These are phyloP conservation scores for Carpinus fangiana DNA, from an alignment of 306 rosid species.

Conservation along the genomic window DNA sequence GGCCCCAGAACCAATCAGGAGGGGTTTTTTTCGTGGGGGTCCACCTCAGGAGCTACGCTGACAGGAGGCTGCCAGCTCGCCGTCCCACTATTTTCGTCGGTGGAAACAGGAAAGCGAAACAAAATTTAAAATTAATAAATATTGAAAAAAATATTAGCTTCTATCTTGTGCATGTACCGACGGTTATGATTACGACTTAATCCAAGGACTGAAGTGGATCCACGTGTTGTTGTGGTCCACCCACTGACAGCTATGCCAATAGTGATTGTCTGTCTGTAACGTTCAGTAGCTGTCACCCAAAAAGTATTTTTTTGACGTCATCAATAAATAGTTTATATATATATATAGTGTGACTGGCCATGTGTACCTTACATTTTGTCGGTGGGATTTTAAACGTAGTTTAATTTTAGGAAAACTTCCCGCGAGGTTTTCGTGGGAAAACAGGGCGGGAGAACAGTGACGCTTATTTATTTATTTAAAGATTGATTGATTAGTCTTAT, in stretches of 20 bases:
- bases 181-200: not conserved
- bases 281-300: conserved; percentile 7
- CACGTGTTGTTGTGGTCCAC: not conserved
- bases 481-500: too few relatives aligned
- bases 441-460: not conserved
- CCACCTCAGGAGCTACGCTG: not conserved
- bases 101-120: not conserved
- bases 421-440: not conserved
- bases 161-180: not conserved
- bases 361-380: not conserved
- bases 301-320: not conserved
- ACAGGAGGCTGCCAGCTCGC: not conserved
- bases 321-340: not conserved
- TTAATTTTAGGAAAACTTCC: not conserved
- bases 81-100: conserved; percentile 7
- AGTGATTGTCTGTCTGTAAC: conserved; percentile 6
- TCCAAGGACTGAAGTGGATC: not conserved
- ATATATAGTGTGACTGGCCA: not conserved
- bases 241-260: not conserved
- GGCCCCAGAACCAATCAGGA: not conserved
- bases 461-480: too few relatives aligned
- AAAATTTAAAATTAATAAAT: not conserved
- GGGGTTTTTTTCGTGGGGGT: not conserved
- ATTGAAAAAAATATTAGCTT: too few relatives aligned
- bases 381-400: not conserved